Evolutionary conservation across 176 grass and related monocot species (phyloP).

Genomic region (Otatea glauca): DNA sequence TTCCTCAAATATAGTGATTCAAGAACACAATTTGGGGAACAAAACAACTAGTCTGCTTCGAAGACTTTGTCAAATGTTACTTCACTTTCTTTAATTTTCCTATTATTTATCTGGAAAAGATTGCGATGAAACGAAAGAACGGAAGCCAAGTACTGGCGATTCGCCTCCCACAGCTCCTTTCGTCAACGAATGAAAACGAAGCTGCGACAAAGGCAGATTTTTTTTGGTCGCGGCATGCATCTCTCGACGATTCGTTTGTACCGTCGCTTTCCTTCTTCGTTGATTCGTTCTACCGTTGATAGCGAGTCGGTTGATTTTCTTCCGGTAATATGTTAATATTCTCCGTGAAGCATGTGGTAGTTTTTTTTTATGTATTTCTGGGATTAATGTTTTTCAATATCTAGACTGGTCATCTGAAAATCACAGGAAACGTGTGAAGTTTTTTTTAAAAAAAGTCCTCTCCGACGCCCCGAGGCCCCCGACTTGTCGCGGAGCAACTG

Average conservation of each 20-base stretch:
- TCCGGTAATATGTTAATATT: background rate
- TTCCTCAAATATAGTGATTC: too few species aligned
- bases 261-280: background rate
- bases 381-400: background rate
- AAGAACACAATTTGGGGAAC: background rate
- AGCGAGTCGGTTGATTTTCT: background rate
- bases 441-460: background rate
- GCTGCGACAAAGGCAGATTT: background rate
- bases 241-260: background rate
- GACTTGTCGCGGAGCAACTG: constrained; percentile 23
- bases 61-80: background rate
- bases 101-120: background rate
- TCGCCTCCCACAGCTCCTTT: background rate
- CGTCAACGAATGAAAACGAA: background rate
- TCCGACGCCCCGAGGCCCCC: background rate
- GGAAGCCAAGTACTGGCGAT: background rate
- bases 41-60: background rate
- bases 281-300: background rate
- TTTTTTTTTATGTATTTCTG: too few species aligned
- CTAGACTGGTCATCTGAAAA: background rate
- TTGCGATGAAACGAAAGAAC: background rate
- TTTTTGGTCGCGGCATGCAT: background rate
- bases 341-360: too few species aligned
- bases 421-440: background rate
- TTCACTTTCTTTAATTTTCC: background rate